Conservation (phyloP, 805 yeast species). For the Candida yuanshanica region DNA sequence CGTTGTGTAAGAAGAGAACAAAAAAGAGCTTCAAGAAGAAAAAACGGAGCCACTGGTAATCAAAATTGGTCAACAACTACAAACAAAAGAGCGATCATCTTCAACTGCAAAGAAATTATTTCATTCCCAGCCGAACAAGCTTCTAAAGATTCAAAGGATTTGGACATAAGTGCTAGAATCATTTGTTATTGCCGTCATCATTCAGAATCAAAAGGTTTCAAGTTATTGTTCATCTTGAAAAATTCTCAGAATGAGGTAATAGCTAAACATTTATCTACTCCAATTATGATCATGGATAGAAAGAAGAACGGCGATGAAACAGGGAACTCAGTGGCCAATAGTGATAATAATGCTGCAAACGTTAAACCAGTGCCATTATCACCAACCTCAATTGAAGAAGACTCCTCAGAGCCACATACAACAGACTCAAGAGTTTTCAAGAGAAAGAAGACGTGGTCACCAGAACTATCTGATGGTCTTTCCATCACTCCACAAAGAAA, state of each 20-base stretch:
- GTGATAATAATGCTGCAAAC: conserved; percentile 17
- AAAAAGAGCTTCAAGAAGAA: conserved; percentile 89
- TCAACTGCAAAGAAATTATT: conserved; percentile 85
- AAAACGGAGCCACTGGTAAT: conserved; percentile 70
- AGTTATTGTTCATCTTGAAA: conserved; percentile 59
- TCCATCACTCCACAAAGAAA: conserved; percentile 31
- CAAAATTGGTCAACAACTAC: conserved; percentile 71
- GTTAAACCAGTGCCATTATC: conserved; percentile 36
- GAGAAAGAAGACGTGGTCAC: conserved; percentile 39
- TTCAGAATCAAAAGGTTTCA: conserved; percentile 80
- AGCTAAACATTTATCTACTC: conserved; percentile 64
- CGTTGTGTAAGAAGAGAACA: conserved; percentile 91
- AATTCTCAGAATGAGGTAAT: conserved; percentile 56
- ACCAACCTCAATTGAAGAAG: conserved; percentile 59
- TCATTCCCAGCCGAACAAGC: conserved; percentile 55
- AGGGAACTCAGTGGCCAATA: conserved; percentile 9
- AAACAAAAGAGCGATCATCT: conserved; percentile 78
- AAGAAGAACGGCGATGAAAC: conserved; percentile 41
- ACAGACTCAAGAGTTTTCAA: conserved; percentile 36
- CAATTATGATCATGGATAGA: conserved; percentile 91
- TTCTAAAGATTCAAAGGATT: conserved; percentile 25
- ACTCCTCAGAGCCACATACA: conserved; percentile 46
- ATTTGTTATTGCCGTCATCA: conserved; percentile 97
- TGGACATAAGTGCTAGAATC: conserved; percentile 63
- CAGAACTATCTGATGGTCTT: conserved; percentile 29